Conservation (phyloP, 805 yeast species). For the Sugiyamaella floridensis region DNA sequence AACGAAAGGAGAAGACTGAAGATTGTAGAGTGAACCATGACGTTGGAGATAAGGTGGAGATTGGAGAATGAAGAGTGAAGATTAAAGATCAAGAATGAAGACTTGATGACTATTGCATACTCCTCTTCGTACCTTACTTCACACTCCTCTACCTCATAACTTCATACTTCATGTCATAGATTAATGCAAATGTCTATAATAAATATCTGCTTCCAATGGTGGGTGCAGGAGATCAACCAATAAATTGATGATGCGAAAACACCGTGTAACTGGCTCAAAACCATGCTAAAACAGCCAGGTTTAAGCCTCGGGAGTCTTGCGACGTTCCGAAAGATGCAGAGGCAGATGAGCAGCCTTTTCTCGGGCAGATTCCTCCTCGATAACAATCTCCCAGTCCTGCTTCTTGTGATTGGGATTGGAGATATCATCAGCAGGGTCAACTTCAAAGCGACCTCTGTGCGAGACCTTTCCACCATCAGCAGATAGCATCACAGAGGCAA, state of each 20-base stretch:
- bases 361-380: slow-evolving; percentile 39
- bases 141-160: too few relatives aligned
- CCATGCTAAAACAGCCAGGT: neutral
- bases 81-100: too few relatives aligned
- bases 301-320: neutral
- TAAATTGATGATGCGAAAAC: too few relatives aligned
- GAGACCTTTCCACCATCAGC: slow-evolving; percentile 43
- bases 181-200: neutral
- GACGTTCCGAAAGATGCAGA: slow-evolving; percentile 10
- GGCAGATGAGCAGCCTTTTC: slow-evolving; percentile 16
- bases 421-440: slow-evolving; percentile 24
- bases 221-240: too few relatives aligned
- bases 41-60: too few relatives aligned
- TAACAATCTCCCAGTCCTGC: slow-evolving; percentile 43
- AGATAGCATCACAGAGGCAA: slow-evolving; percentile 52
- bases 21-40: too few relatives aligned
- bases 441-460: slow-evolving; percentile 34
- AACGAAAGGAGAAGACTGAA: too few relatives aligned
- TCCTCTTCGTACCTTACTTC: too few relatives aligned
- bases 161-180: too few relatives aligned
- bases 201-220: neutral
- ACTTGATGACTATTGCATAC: too few relatives aligned
- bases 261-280: too few relatives aligned
- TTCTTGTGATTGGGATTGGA: slow-evolving; percentile 8
- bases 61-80: too few relatives aligned